Percentiles rank a stretch among this genome's conserved stretches.
These are phyloP conservation scores for Salvia splendens DNA, from an alignment of 257 asterid genomes.

Conservation along the genomic window DNA sequence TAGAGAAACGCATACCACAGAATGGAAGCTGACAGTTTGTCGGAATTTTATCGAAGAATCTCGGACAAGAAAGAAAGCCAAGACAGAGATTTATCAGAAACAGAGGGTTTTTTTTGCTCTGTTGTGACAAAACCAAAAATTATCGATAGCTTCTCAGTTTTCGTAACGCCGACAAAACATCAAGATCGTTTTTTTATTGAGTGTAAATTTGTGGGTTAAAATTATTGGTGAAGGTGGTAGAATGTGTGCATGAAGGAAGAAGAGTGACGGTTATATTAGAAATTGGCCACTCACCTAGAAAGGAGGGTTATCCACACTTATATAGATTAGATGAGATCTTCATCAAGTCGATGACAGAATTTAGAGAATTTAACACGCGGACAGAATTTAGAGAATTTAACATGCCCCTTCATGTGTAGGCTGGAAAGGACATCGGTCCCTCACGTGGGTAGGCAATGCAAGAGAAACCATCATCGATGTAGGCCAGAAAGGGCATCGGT, in stretches of 20 bases:
- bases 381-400: no score
- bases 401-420: no score
- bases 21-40: constrained; percentile 26
- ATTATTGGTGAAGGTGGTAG: background rate
- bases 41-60: constrained; percentile 5
- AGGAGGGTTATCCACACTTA: no score
- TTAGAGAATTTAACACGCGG: no score
- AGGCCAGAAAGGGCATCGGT: no score
- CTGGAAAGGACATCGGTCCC: no score
- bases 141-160: background rate
- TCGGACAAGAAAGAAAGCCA: constrained; percentile 22
- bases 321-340: no score
- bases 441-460: no score
- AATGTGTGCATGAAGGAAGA: constrained; percentile 44
- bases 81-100: constrained; percentile 21
- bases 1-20: constrained; percentile 32
- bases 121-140: background rate
- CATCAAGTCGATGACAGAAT: no score
- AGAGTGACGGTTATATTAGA: constrained; percentile 16
- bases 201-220: background rate
- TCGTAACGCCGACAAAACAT: constrained; percentile 9
- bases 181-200: background rate
- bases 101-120: constrained; percentile 30
- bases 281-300: no score
- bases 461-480: no score